Conservation (phyloP, 805 yeast genomes). For the Pichia insulana region DNA sequence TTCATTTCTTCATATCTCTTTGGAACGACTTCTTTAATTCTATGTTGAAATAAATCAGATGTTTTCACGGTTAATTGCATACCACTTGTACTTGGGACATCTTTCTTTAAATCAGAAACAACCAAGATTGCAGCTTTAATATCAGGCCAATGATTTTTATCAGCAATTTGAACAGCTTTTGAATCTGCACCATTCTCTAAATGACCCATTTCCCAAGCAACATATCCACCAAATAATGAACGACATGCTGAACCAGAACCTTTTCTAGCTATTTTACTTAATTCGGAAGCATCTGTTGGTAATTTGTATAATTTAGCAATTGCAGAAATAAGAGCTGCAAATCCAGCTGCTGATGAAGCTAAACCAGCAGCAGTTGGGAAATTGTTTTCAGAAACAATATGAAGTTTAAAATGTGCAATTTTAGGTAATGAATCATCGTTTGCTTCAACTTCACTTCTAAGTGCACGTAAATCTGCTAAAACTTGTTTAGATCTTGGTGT, state of each 20-base stretch:
- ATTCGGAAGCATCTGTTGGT: conserved; percentile 77
- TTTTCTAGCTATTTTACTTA: conserved; percentile 90
- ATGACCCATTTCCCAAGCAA: conserved; percentile 97
- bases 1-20: conserved; percentile 77
- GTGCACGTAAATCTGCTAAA: conserved; percentile 60
- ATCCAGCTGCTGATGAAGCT: conserved; percentile 97
- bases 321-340: conserved; percentile 90
- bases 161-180: conserved; percentile 86
- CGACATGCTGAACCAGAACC: conserved; percentile 99
- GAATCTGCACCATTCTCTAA: conserved; percentile 78
- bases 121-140: conserved; percentile 90
- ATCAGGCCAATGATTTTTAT: conserved; percentile 79
- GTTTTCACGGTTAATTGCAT: conserved; percentile 94
- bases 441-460: conserved; percentile 55
- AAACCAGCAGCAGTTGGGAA: conserved; percentile 99
- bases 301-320: conserved; percentile 76
- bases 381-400: conserved; percentile 87
- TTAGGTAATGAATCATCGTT: conserved; percentile 47
- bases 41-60: conserved; percentile 73
- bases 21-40: conserved; percentile 81
- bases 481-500: conserved; percentile 63
- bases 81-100: conserved; percentile 89
- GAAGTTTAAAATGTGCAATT: conserved; percentile 57
- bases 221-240: conserved; percentile 94
- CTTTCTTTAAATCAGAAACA: conserved; percentile 89